Evolutionary conservation across 805 yeast genomes (phyloP).

Genomic region (Saccharomyces mikatae): DNA sequence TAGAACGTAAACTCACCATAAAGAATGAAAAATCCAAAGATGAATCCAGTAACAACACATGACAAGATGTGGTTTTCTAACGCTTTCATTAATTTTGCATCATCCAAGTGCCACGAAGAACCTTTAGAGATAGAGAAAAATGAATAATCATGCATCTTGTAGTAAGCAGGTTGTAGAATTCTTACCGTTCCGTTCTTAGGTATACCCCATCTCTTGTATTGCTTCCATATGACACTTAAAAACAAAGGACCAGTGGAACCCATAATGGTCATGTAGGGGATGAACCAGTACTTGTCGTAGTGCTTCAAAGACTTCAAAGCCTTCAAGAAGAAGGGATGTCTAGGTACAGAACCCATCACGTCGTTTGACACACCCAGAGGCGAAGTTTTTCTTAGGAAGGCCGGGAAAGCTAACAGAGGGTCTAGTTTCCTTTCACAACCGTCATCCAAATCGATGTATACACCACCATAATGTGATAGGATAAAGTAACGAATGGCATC

Average conservation of each 20-base stretch:
- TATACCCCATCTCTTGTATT: conserved; percentile 69
- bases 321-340: conserved; percentile 74
- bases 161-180: conserved; percentile 63
- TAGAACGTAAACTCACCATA: conserved; percentile 40
- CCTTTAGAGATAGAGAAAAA: conserved; percentile 73
- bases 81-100: conserved; percentile 67
- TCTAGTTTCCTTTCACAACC: conserved; percentile 73
- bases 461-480: conserved; percentile 74
- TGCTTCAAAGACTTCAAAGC: conserved; percentile 54
- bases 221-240: conserved; percentile 76
- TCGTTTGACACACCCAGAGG: conserved; percentile 91
- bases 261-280: conserved; percentile 88
- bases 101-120: conserved; percentile 87
- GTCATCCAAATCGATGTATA: conserved; percentile 82
- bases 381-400: conserved; percentile 73
- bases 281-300: conserved; percentile 66
- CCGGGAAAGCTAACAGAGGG: conserved; percentile 70
- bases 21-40: conserved; percentile 41
- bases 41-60: conserved; percentile 62
- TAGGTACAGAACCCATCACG: conserved; percentile 81
- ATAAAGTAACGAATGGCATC: conserved; percentile 86
- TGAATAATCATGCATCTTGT: conserved; percentile 48
- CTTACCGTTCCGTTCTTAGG: conserved; percentile 55
- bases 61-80: conserved; percentile 65
- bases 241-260: conserved; percentile 87